Conservation (phyloP, 345 rosid genomes). For the Hibiscus mutabilis region DNA sequence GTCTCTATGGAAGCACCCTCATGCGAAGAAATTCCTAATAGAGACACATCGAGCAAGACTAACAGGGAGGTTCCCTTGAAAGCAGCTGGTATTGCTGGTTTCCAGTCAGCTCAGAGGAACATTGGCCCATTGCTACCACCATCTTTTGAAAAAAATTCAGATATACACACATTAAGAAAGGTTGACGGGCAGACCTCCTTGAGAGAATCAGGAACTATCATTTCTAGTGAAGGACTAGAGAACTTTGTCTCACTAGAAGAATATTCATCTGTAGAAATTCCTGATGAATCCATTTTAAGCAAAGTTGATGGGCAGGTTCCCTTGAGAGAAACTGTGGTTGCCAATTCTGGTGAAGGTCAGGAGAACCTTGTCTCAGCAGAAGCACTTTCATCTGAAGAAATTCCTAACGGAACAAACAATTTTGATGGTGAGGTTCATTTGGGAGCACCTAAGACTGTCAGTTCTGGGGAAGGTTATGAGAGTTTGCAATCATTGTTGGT, state of each 20-base stretch:
- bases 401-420: not conserved
- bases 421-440: constrained; percentile 20
- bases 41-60: not conserved
- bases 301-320: not conserved
- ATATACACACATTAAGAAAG: constrained; percentile 9
- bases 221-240: constrained; percentile 18
- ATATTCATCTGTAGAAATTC: not conserved
- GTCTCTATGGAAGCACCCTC: not conserved
- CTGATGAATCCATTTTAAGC: not conserved
- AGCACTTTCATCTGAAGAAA: not conserved
- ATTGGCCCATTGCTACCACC: too few species aligned
- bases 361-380: not conserved
- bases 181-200: constrained; percentile 18
- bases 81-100: not conserved
- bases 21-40: not conserved
- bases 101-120: too few species aligned
- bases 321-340: not conserved
- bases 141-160: constrained; percentile 16
- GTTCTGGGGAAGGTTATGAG: not conserved
- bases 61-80: not conserved
- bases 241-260: constrained; percentile 11
- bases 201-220: constrained; percentile 13
- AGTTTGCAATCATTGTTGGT: not conserved
- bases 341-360: constrained; percentile 1
- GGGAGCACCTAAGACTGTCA: constrained; percentile 4